Evolutionary conservation across 306 rosid species (phyloP), one percentile per base, ranked within the genome.

Genomic region (Castanea mollissima): DNA sequence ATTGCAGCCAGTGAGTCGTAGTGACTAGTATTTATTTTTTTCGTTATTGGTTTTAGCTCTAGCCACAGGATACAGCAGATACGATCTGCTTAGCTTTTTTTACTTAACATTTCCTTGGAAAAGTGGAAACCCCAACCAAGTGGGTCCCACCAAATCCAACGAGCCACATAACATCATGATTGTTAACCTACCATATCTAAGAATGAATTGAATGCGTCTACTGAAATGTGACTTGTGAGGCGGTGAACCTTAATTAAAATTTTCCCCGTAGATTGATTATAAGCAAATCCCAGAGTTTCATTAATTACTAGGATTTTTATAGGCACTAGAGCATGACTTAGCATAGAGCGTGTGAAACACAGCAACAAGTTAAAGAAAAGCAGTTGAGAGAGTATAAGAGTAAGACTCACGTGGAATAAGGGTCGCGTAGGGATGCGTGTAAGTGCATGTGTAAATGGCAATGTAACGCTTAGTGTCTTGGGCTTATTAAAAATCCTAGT

Each of bases 81-180:
- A 69, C 83, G 87, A 76, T 83, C 82, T 81, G 4, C 21, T 64
- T 68, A 2, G 11, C 46, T 38, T 38, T 38, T 38, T 38, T 38
- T 9, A 7, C 46, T 38, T 38, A 38, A 38, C 7, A 38, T 38
- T 38, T 38, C 72, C 75, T 94, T 84, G 94, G 92, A 88, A 88
- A 90, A 87, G 84, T 38, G 90, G 81, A 83, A 82, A 38, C 46
- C 46, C 63, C 68, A 54, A 29, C 51, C 56, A 74, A 44, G 59
- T 10, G 81, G 93, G 92, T 41, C 97, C 97, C 97, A 85, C 91
- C 82, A 87, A 91, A 92, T 94, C 99, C 92, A 86, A 94, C 79
- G 82, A 87, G 92, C 82, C 90, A 85, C 87, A 83, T 85, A 87
- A 83, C 82, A 88, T 80, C 83, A 89, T 91, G 85, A 88, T 90